Conservation (phyloP, 352 stramenopile species). For the Phytopythium chamaehyphon region DNA sequence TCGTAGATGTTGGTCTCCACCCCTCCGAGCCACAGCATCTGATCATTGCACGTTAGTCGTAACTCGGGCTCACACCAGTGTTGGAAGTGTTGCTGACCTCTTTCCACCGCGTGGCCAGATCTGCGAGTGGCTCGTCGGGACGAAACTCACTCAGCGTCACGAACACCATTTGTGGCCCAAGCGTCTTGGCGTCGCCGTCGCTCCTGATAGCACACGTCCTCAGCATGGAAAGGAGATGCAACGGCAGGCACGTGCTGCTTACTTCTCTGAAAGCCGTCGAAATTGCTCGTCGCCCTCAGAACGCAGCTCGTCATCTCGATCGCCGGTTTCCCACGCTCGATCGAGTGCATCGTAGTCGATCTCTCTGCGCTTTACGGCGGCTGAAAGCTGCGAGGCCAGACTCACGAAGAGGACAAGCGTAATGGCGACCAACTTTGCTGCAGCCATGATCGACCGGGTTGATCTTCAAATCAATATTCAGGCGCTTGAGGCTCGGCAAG, state of each 20-base stretch:
- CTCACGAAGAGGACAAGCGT: not conserved
- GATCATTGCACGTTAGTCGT: not conserved
- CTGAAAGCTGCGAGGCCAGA: not conserved
- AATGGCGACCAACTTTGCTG: not conserved
- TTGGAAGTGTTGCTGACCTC: conserved; percentile 24
- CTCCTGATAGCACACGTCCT: too few relatives aligned
- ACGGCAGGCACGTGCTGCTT: too few relatives aligned
- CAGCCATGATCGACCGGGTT: not conserved
- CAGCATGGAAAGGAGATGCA: too few relatives aligned
- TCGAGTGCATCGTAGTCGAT: conserved; percentile 73
- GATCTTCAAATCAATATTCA: too few relatives aligned
- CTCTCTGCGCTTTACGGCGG: conserved; percentile 3
- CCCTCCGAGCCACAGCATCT: conserved; percentile 76
- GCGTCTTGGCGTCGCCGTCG: conserved; percentile 32
- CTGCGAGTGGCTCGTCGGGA: conserved; percentile 21
- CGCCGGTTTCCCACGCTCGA: conserved; percentile 53
- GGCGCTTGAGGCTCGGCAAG: too few relatives aligned
- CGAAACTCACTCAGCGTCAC: conserved; percentile 40
- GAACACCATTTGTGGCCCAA: conserved; percentile 81
- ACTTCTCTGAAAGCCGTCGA: conserved; percentile 31
- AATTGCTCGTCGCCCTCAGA: conserved; percentile 53
- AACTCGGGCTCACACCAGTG: not conserved
- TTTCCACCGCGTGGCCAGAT: conserved; percentile 69
- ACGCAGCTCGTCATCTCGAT: conserved; percentile 38
- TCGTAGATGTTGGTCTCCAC: conserved; percentile 71